phyloP scores from a whole-genome alignment of 192 early-diverging fungal genomes.

The Dissophora ornata region DNA sequence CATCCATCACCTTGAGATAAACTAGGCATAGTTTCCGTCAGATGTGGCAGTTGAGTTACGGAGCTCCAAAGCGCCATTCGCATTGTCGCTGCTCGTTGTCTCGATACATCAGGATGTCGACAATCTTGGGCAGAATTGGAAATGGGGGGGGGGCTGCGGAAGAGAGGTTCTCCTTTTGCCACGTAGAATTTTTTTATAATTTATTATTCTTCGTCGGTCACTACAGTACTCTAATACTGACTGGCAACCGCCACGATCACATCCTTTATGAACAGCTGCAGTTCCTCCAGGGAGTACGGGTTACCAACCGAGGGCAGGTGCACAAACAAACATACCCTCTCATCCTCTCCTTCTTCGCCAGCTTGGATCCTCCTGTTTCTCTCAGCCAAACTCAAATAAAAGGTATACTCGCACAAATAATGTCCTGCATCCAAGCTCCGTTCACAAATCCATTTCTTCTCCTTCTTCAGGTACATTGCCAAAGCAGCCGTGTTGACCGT shows the following conservation, averaged over 20 bases:
- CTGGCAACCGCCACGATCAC: constrained; percentile 32
- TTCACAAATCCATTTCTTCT: constrained; percentile 52
- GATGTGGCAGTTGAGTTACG: too few species aligned
- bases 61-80: too few species aligned
- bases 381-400: constrained; percentile 62
- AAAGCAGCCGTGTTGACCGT: constrained; percentile 54
- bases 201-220: too few species aligned
- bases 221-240: constrained; percentile 3
- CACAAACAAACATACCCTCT: constrained; percentile 45
- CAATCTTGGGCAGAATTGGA: too few species aligned
- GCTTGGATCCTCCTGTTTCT: constrained; percentile 17
- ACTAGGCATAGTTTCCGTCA: too few species aligned
- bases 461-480: constrained; percentile 34
- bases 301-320: constrained; percentile 43
- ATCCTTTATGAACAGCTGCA: constrained; percentile 44
- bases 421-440: constrained; percentile 63
- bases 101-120: too few species aligned
- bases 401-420: constrained; percentile 72
- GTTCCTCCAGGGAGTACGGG: constrained; percentile 40
- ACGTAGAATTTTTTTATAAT: too few species aligned
- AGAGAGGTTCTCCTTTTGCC: too few species aligned
- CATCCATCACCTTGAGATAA: too few species aligned
- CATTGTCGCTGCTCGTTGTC: too few species aligned
- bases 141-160: too few species aligned
- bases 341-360: constrained; percentile 31